Base-by-base conservation (phyloP, 352 stramenopile genomes). In the Phytophthora sp. region DNA sequence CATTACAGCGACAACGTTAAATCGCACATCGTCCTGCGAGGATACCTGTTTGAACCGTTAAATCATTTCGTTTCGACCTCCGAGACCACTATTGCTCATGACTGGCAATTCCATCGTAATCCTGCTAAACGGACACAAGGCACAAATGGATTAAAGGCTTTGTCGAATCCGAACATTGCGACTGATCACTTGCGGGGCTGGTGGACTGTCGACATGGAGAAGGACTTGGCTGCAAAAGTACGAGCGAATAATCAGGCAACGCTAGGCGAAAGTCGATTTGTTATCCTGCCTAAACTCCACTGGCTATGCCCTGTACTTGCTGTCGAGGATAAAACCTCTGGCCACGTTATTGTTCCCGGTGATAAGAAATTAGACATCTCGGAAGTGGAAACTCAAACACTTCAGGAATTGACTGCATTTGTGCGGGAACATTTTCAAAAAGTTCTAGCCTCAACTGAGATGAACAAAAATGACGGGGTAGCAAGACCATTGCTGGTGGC, bases 11-110 rank as follows among this genome's bases (percentile, higher is more conserved):
- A 86, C 33, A 45, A 53, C 29, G 77, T 90, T 15, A 51, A 71
- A 23, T 93, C 84, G 3, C 60, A 82, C 46, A 84, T 93, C 27
- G 74, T 90, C 2, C 35, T 93, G 24, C 71, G 73, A 29, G 82
- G 84, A 0, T 90, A 89, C 18, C 59, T 93, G 24, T 93, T 93
- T 56, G 84, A 90, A 26, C 84, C 84, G 15, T 67, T 93, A 8
- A 46, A 45, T 1, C 45, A 77, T 45, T 85, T 90, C 21, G 18
- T 30, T 0, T 83, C 76, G 29, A 90, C 83, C 0, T 78, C 72
- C 7, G 52, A 77, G n/a, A 74, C 80, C 1, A 78, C 76, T 9
- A 68, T 69, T 20, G 61, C 27, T 13, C 78, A 87, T 38, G 76
- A 83, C 44, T 89, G 80, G 80, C 20, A 46, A 16, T 76, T 84